A percentile compares a stretch with the other conserved stretches of the same genome.
phyloP scores from a whole-genome alignment of 2,329 filamentous ascomycete species.

The Sporothrix sp. region DNA sequence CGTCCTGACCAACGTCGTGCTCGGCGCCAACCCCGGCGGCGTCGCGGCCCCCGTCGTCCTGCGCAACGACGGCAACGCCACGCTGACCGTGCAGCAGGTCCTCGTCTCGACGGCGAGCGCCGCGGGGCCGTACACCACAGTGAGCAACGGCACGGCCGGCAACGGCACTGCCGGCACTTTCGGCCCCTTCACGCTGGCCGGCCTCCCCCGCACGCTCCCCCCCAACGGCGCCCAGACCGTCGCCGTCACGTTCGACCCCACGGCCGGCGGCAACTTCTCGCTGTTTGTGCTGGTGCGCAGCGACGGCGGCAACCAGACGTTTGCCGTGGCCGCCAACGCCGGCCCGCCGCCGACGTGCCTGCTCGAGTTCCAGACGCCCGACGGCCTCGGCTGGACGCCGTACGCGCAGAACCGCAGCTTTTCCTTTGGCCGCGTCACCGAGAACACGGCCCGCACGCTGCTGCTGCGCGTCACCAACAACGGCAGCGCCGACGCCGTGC shows the following conservation, averaged over 20 bases:
- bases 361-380: conserved; percentile 44
- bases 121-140: conserved; percentile 38
- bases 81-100: conserved; percentile 35
- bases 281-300: conserved; percentile 39
- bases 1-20: conserved; percentile 43
- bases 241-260: conserved; percentile 38
- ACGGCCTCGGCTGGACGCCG: conserved; percentile 40
- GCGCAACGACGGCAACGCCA: conserved; percentile 38
- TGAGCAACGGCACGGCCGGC: neutral
- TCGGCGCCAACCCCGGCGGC: conserved; percentile 30
- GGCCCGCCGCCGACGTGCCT: conserved; percentile 39
- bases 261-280: conserved; percentile 36
- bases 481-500: conserved; percentile 37
- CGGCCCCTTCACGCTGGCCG: conserved; percentile 39
- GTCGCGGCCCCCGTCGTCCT: conserved; percentile 36
- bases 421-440: conserved; percentile 45
- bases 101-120: conserved; percentile 34
- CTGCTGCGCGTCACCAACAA: conserved; percentile 46
- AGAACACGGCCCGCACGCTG: conserved; percentile 38
- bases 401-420: conserved; percentile 37
- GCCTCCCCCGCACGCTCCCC: conserved; percentile 35
- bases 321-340: conserved; percentile 40
- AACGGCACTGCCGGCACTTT: conserved; percentile 29
- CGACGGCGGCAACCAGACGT: conserved; percentile 37
- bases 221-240: conserved; percentile 32